A percentile compares a stretch with the other conserved stretches of the same genome.
These are phyloP conservation scores for Sphagnurus paluster DNA, from an alignment of 1,284 basidiomycete species.

Conservation along the genomic window DNA sequence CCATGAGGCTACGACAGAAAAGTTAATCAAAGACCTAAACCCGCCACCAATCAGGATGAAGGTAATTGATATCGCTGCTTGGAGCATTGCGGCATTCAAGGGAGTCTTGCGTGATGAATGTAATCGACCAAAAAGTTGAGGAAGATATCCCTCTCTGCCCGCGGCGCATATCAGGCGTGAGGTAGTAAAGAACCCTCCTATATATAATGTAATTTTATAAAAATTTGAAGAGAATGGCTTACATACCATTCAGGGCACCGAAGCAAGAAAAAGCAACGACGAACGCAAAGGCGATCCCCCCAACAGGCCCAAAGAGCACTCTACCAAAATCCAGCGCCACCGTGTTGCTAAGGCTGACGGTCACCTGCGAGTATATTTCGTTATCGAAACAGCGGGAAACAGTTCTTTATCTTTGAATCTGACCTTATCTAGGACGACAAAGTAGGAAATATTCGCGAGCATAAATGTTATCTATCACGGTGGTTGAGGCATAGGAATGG, in stretches of 20 bases:
- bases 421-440: conserved; percentile 87
- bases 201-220: conserved; percentile 11
- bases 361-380: conserved; percentile 37
- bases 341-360: conserved; percentile 82
- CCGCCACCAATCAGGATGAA: conserved; percentile 88
- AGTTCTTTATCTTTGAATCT: conserved; percentile 14
- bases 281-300: conserved; percentile 84
- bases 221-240: background rate
- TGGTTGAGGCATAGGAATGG: conserved; percentile 4
- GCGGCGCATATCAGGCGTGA: conserved; percentile 88
- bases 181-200: conserved; percentile 80
- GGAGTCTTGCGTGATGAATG: conserved; percentile 79
- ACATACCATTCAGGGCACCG: conserved; percentile 82
- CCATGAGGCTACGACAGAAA: conserved; percentile 88
- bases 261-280: conserved; percentile 95
- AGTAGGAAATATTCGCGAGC: conserved; percentile 87
- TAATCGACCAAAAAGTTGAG: conserved; percentile 76
- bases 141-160: conserved; percentile 86
- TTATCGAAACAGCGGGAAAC: conserved; percentile 7
- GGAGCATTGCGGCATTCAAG: conserved; percentile 80
- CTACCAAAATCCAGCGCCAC: conserved; percentile 95
- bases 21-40: conserved; percentile 86
- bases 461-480: conserved; percentile 66
- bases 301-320: conserved; percentile 80
- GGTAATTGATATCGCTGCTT: conserved; percentile 69